Base-by-base conservation (phyloP, 176 grass and related monocot genomes). In the Guadua angustifolia region DNA sequence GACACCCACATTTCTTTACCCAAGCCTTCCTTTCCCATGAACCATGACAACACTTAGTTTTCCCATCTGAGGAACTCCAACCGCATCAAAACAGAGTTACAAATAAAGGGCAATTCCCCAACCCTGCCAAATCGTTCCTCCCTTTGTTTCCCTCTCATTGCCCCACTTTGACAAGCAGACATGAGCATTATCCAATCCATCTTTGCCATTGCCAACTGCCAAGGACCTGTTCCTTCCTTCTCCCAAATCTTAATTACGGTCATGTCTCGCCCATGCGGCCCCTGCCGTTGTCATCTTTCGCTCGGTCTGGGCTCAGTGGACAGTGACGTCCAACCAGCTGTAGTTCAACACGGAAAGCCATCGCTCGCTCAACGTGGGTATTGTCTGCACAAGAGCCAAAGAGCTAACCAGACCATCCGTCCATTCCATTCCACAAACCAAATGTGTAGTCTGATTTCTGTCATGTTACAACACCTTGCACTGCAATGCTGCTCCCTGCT, bases 371-470 rank as follows among this genome's bases (percentile, higher is more conserved):
- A 79, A 83, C 79, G 80, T 75, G 80, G 79, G 74, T 81, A 55
- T 43, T 90, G 79, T 90, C 84, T 69, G 62, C 74, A 69, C 51
- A 75, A 83, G 59, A 83, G 73, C 72, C 79, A 73, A 78, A 82
- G 51, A 45, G 56, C 68, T 66, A 86, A 72, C 66, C 73, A 17
- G 46, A 73, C 47, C 59, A 3, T 82, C 64, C 15, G 55, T 66
- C 74, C 77, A 74, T 61, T 57, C 53, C 52, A 9, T 63, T 86
- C 71, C 83, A 77, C 88, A 40, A 25, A 77, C 71, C 26, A 55
- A 82, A 71, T 59, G 49, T 70, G 49, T 60, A 76, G 82, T 71
- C 83, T 46, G 36, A 29, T 71, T 82, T 73, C 24, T 82, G 29
- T 82, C 83, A 70, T 49, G 82, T 40, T 66, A 4, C 35, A 36